phyloP scores from a whole-genome alignment of 768 basidiomycete genomes.

The Vishniacozyma victoriae region DNA sequence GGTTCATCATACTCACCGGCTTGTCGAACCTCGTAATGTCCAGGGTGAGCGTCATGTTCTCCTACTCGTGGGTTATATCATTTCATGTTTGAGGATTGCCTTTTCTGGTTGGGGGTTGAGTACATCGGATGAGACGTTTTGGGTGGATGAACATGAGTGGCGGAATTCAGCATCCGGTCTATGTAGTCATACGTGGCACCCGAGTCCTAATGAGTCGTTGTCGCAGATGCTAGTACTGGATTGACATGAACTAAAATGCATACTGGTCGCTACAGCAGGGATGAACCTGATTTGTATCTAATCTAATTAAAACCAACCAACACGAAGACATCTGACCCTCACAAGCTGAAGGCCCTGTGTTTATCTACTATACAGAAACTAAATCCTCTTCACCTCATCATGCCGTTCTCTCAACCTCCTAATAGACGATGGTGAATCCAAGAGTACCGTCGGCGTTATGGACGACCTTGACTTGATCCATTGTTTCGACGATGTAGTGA shows the following conservation, averaged over 20 bases:
- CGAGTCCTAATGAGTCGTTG: no score
- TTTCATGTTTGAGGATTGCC: background rate
- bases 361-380: background rate
- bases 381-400: background rate
- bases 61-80: background rate
- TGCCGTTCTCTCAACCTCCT: background rate
- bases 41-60: background rate
- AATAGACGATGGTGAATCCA: slow-evolving; percentile 19
- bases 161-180: background rate
- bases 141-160: background rate
- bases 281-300: background rate
- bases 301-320: background rate
- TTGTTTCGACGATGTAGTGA: slow-evolving; percentile 30
- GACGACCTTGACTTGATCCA: slow-evolving; percentile 26
- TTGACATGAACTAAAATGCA: background rate
- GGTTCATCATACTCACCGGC: background rate
- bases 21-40: background rate
- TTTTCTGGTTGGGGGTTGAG: background rate
- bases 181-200: no score
- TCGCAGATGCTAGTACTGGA: no score
- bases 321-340: background rate
- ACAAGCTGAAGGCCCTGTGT: background rate
- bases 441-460: slow-evolving; percentile 14
- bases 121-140: background rate
- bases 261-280: background rate